Evolutionary conservation across 1,284 basidiomycete species (phyloP), one percentile per base, ranked within the genome.

Genomic region (Cystobasidium slooffiae): DNA sequence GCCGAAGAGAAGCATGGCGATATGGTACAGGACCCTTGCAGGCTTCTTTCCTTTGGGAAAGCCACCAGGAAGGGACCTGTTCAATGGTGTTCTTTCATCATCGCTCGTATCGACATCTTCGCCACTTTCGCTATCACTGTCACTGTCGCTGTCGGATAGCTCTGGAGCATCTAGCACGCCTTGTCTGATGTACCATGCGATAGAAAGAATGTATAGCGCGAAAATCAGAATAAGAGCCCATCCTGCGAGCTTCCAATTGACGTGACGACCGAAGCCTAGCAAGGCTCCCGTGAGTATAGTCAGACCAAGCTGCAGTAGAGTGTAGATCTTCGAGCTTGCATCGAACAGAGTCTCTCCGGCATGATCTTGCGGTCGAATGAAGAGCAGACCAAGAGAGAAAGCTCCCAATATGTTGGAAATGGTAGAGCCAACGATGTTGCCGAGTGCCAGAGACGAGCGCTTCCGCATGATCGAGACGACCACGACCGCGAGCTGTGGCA

Each of bases 361-460:
- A 31, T 41, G 24, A 20, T 73, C 31, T 20, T 51, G 39, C 16
- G 69, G 66, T 59, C 24, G 24, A 31, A 58, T 39, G 56, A 63
- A 64, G 1, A 74, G 43, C 14, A 74, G 72, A 37, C 72, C 72
- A 18, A 74, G 53, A 14, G 72, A 74, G 66, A 74, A 74, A 52
- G 72, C 79, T 47, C 79, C 78, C 1, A 79, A 75, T 53, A 79
- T 78, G 74, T 79, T 80, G 69, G 77, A 77, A 75, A 80, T 80
- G 73, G 77, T 73, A n/a, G 77, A 74, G 1, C 78, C 80, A 64
- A 80, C 74, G 22, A 79, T 72, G 66, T 80, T 80, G 59, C 79
- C 78, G 37, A 79, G 74, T 43, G 78, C 77, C 22, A 79, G 76
- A 12, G 76, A 63, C 12, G 77, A 72, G 10, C 74, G 52, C 22